These are phyloP conservation scores for Austropuccinia psidii DNA, from an alignment of 1,284 basidiomycete species.

Conservation along the genomic window DNA sequence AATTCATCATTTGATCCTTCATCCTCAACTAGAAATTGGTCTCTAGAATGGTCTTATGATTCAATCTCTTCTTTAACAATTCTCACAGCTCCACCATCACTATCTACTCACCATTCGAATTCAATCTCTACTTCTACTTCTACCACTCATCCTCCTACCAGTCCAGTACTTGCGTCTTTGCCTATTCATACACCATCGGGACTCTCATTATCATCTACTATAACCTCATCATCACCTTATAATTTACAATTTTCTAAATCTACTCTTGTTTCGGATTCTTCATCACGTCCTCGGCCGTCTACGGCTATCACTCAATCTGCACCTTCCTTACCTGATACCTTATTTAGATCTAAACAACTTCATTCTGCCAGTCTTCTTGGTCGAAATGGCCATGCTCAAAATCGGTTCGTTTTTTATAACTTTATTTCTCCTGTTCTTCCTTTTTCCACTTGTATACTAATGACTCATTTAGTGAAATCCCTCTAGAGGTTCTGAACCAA, in stretches of 20 bases:
- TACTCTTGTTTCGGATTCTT: neutral
- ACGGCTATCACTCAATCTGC: conserved; percentile 28
- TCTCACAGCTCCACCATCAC: conserved; percentile 55
- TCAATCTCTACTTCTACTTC: conserved; percentile 59
- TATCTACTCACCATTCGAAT: conserved; percentile 48
- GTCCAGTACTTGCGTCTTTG: too few species aligned
- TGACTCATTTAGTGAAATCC: conserved; percentile 23
- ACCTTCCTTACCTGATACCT: conserved; percentile 28
- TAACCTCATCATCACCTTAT: conserved; percentile 17
- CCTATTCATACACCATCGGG: conserved; percentile 58
- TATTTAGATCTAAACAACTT: conserved; percentile 26
- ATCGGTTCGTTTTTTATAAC: neutral
- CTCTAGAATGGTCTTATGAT: too few species aligned
- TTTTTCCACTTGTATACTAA: conserved; percentile 6
- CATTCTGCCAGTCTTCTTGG: too few species aligned
- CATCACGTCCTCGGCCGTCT: conserved; percentile 2
- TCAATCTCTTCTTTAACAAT: too few species aligned
- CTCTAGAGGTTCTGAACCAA: conserved; percentile 7
- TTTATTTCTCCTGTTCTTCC: conserved; percentile 4
- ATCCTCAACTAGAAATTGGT: too few species aligned
- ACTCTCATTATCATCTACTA: too few species aligned
- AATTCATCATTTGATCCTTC: neutral
- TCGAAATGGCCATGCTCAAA: conserved; percentile 13
- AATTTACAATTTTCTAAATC: neutral
- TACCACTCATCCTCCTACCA: conserved; percentile 46